Base-by-base conservation (phyloP, 805 yeast genomes). In the Wickerhamiella cacticola region DNA sequence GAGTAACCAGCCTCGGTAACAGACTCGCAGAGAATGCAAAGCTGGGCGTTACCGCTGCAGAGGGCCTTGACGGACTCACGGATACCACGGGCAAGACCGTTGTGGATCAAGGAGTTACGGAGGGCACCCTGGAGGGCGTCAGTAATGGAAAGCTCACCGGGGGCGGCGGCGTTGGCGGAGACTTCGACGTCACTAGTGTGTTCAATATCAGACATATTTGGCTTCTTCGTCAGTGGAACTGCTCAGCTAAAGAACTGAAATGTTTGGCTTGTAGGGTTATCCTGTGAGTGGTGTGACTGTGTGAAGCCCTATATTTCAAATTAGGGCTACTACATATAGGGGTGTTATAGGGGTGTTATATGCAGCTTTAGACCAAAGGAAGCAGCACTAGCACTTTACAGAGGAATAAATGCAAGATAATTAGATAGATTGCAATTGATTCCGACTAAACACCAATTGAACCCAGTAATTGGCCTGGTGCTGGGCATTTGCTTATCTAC, bases 31-130 rank as follows among this genome's bases (percentile, higher is more conserved):
- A 92, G 78, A 68, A 92, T 95, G 76, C 88, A 82, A 71, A 92
- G 78, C 76, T 89, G 94, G 63, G 96, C 99, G 75, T 88, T 94
- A 72, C 95, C 86, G 73, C 86, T 79, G 68, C 95, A 79, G 63
- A 92, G 80, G 73, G 96, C 97, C 84, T 92, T 92, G 68, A 96
- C 85, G 62, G 97, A 94, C 79, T 92, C 98, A 81, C 97, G 92
- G 73, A 92, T 82, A 81, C 99, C 99, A 79, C 99, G 89, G 72
- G 97, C 97, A 74, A 92, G 85, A 76, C 99, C 98, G 45, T 46
- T 59, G 79, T 87, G 94, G 68, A 89, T 84, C 71, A 92, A 80
- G 63, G 99, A 80, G 72, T 92, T 87, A 82, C 95, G 88, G 70
- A 92, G 82, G 69, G 92, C 97, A 68, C 85, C 92, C 78, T 87